Conservation (phyloP, 1,284 basidiomycete genomes). For the Sanguinoderma infundibulare region DNA sequence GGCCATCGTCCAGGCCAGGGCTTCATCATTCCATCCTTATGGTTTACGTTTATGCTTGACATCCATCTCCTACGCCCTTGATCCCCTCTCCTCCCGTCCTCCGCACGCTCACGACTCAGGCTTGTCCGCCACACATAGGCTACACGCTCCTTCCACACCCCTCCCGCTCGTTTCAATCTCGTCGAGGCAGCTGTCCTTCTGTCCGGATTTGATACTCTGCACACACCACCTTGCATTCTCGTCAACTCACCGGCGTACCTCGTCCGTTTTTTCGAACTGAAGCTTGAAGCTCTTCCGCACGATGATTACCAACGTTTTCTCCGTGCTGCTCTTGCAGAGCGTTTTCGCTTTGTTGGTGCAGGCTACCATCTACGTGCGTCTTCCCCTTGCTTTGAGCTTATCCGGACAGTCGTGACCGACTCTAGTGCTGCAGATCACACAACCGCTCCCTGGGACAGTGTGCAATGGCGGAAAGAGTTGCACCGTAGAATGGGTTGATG, state of each 20-base stretch:
- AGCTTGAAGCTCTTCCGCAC: neutral
- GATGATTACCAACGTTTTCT: conserved; percentile 20
- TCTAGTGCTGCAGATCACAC: conserved; percentile 49
- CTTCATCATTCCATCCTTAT: no score
- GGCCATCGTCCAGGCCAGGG: neutral
- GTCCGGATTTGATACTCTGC: neutral
- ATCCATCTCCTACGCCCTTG: neutral
- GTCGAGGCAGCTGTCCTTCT: conserved; percentile 4
- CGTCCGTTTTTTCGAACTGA: neutral
- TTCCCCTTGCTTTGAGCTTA: neutral
- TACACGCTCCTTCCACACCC: conserved; percentile 15
- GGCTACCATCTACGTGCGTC: conserved; percentile 25
- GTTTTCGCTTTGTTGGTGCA: conserved; percentile 16
- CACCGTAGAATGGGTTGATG: conserved; percentile 61
- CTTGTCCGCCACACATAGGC: no score
- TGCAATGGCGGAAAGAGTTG: conserved; percentile 59
- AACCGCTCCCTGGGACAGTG: conserved; percentile 45
- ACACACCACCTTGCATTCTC: conserved; percentile 3
- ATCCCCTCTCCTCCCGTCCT: neutral
- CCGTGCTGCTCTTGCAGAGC: conserved; percentile 21
- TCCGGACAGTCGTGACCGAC: no score
- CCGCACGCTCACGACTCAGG: neutral
- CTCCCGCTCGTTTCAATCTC: conserved; percentile 11
- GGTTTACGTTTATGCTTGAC: conserved; percentile 10
- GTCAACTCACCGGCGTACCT: conserved; percentile 8